Percentiles rank a stretch among this genome's conserved stretches.
These are phyloP conservation scores for Colletotrichum camelliae DNA, from an alignment of 2,329 filamentous ascomycete genomes.

Conservation along the genomic window DNA sequence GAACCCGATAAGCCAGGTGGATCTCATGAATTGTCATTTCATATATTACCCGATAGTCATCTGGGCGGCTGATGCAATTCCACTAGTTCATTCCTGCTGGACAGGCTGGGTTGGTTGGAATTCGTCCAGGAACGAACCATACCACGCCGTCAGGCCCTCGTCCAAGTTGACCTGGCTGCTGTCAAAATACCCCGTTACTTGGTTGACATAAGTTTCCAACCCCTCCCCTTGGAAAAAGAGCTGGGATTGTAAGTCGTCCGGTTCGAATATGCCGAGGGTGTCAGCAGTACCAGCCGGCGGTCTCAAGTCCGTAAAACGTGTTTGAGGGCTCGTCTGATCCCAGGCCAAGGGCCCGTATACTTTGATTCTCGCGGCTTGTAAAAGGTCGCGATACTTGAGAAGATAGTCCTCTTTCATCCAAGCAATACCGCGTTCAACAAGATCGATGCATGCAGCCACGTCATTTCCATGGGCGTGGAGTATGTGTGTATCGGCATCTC, in stretches of 20 bases:
- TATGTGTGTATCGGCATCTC: neutral
- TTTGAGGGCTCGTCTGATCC: neutral
- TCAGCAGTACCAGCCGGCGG: neutral
- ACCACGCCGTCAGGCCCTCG: conserved; percentile 22
- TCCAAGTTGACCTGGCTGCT: conserved; percentile 14
- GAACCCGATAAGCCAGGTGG: neutral
- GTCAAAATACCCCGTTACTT: conserved; percentile 22
- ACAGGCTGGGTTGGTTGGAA: neutral
- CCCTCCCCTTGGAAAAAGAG: conserved; percentile 11
- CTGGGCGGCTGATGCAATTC: neutral
- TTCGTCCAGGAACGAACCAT: conserved; percentile 20
- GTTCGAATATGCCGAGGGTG: neutral
- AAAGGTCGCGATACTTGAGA: conserved; percentile 9
- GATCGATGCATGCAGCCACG: conserved; percentile 14
- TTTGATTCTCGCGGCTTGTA: conserved; percentile 19
- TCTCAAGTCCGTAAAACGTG: neutral
- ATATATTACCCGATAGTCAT: neutral
- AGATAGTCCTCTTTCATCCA: neutral
- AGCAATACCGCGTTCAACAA: conserved; percentile 10
- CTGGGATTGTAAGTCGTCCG: neutral
- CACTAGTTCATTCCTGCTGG: neutral
- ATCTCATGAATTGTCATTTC: neutral
- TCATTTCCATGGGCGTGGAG: conserved; percentile 16
- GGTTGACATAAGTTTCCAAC: conserved; percentile 21
- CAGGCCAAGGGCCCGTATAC: conserved; percentile 12